Percentiles rank a stretch among this genome's conserved stretches.
These are phyloP conservation scores for Mariannaea elegans DNA, from an alignment of 2,329 filamentous ascomycete species.

Conservation along the genomic window DNA sequence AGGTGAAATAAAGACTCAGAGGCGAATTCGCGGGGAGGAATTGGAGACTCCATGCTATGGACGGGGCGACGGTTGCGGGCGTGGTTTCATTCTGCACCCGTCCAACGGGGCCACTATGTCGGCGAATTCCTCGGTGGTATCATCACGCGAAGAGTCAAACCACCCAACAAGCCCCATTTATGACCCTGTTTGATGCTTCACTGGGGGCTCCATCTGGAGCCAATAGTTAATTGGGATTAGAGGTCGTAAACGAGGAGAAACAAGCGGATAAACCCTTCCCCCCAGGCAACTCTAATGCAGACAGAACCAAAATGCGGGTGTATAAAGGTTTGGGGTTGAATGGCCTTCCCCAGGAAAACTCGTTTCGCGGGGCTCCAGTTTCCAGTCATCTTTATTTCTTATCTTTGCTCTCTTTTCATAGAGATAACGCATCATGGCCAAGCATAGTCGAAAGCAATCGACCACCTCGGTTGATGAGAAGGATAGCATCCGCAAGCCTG, in stretches of 20 bases:
- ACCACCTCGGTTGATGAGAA: conserved; percentile 35
- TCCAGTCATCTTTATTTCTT: conserved; percentile 3
- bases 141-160: conserved; percentile 28
- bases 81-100: background rate
- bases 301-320: conserved; percentile 12
- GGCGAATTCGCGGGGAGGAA: no score
- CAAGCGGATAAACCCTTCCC: conserved; percentile 13
- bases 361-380: conserved; percentile 18
- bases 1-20: no score
- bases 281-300: conserved; percentile 18
- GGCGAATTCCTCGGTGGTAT: conserved; percentile 37
- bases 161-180: conserved; percentile 19
- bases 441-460: conserved; percentile 31
- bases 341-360: conserved; percentile 17
- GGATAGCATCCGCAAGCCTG: conserved; percentile 29
- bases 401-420: background rate
- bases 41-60: no score
- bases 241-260: background rate
- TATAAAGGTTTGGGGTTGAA: conserved; percentile 15
- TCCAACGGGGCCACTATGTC: conserved; percentile 21
- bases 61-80: background rate
- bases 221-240: conserved; percentile 12
- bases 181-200: conserved; percentile 11
- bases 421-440: conserved; percentile 23
- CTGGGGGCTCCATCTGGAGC: conserved; percentile 16